Percentiles rank a stretch among this genome's conserved stretches.
phyloP scores from a whole-genome alignment of 228 moss, liverwort and hornwort species.

The Sphagnum fallax region DNA sequence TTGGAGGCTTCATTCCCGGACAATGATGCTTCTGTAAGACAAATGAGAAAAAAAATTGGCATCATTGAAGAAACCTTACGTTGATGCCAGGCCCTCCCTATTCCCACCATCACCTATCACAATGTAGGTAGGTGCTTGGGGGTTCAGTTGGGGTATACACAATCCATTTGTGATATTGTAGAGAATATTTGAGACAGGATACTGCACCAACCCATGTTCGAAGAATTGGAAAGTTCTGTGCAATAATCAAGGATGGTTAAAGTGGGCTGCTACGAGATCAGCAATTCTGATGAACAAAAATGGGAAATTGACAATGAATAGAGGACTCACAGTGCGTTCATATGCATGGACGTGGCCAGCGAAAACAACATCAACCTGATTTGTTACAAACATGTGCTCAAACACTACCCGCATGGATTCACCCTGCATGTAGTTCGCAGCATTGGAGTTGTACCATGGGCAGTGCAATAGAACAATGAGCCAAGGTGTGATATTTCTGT shows the following conservation, averaged over 20 bases:
- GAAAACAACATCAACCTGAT: slow-evolving; percentile 65
- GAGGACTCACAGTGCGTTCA: slow-evolving; percentile 62
- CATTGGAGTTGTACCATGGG: slow-evolving; percentile 94
- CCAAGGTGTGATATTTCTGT: slow-evolving; percentile 84
- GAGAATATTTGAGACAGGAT: slow-evolving; percentile 63
- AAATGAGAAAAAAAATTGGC: no score
- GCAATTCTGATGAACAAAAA: no score
- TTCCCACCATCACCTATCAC: slow-evolving; percentile 56
- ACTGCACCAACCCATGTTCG: slow-evolving; percentile 19
- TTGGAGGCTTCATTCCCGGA: no score
- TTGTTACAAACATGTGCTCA: slow-evolving; percentile 46
- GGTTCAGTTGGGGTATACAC: background rate
- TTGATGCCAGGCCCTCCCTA: slow-evolving; percentile 29
- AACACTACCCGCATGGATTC: slow-evolving; percentile 81
- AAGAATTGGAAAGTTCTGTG: background rate
- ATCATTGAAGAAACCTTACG: slow-evolving; percentile 12
- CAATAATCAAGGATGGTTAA: no score
- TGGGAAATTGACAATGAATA: no score
- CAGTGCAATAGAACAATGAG: slow-evolving; percentile 72
- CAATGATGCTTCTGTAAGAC: no score
- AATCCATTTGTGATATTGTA: slow-evolving; percentile 65
- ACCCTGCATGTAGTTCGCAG: slow-evolving; percentile 80
- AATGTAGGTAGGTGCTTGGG: slow-evolving; percentile 32
- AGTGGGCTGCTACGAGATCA: no score
- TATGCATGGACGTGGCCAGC: slow-evolving; percentile 95